Percentiles rank a stretch among this genome's conserved stretches.
Evolutionary conservation across 2,329 filamentous ascomycete species (phyloP).

Genomic region (Colletotrichum phormii): DNA sequence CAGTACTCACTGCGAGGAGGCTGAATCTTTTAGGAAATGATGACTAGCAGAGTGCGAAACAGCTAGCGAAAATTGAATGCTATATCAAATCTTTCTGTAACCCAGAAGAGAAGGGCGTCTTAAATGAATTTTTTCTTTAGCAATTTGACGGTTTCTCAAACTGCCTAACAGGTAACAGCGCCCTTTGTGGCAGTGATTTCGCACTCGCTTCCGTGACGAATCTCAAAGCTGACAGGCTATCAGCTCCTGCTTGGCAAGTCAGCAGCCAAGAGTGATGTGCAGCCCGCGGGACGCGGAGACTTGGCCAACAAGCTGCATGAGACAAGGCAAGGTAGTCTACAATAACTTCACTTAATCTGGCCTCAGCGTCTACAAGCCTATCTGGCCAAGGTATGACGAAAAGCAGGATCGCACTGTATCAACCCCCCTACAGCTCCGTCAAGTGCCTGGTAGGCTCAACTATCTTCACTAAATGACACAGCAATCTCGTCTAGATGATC

Average conservation of each 20-base stretch:
- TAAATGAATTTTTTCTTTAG: not conserved
- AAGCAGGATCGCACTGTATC: too few relatives aligned
- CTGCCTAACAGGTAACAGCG: not conserved
- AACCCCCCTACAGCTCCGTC: too few relatives aligned
- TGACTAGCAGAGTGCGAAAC: not conserved
- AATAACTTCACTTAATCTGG: too few relatives aligned
- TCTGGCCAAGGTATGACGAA: too few relatives aligned
- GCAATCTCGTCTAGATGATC: too few relatives aligned
- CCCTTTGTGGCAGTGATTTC: not conserved
- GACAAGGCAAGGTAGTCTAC: not conserved
- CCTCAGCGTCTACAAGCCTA: too few relatives aligned
- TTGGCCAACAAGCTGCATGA: not conserved
- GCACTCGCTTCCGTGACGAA: constrained; percentile 10
- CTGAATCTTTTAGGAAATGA: not conserved
- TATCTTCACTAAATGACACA: too few relatives aligned
- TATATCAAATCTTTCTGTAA: not conserved
- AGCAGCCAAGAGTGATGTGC: constrained; percentile 6
- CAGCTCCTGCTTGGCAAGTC: constrained; percentile 27
- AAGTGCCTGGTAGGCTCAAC: too few relatives aligned
- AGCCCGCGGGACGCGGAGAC: constrained; percentile 9
- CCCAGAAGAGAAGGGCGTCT: not conserved
- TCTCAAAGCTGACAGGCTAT: not conserved
- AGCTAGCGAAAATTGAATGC: not conserved
- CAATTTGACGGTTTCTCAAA: not conserved
- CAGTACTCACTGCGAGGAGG: too few relatives aligned